Evolutionary conservation across 1,284 basidiomycete species (phyloP), one percentile per base, ranked within the genome.

Genomic region (Apiotrichum akiyoshidainum): DNA sequence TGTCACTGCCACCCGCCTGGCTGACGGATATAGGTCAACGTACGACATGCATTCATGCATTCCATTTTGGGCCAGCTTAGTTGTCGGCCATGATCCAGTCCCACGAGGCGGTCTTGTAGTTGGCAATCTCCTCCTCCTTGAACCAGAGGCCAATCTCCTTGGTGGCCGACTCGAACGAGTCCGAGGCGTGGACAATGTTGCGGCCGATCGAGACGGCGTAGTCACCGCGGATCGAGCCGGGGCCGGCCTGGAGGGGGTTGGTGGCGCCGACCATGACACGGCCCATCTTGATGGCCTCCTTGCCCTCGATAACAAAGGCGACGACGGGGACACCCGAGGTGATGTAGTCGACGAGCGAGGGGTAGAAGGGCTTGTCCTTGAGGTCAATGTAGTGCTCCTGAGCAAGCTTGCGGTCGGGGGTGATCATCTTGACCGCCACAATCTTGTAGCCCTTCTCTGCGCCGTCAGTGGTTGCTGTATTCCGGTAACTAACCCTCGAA

Each of bases 91-190:
- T 59, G 58, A 63, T 40, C 61, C 61, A 63, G 44, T 44, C 44
- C 61, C 61, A 63, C 21, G 52, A 53, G 41, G 55, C 61, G 22
- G 55, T 78, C 65, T 72, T 67, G 77, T 79, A 79, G 58, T 74
- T 68, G 58, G 71, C 70, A 46, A 79, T 70, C 69, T 80, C 78
- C 65, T 68, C 65, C 56, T 73, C 65, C 65, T 72, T 70, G 74
- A 80, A 80, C 79, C 79, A 80, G 47, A 80, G 78, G 46, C 75
- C 79, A 60, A 80, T 80, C 74, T 80, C 79, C 72, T 80, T 74
- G 68, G 78, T 79, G 46, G 79, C 79, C 51, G 77, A 72, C 46
- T 80, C 79, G 67, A 77, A 77, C 50, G 75, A 75, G 76, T 80
- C 79, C 14, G 78, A 79, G 77, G 47, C 78, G 76, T 34, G 21